Evolutionary conservation across 352 stramenopile genomes (phyloP), one percentile per base, ranked within the genome.

Genomic region (Globisporangium rhizosaccharum): DNA sequence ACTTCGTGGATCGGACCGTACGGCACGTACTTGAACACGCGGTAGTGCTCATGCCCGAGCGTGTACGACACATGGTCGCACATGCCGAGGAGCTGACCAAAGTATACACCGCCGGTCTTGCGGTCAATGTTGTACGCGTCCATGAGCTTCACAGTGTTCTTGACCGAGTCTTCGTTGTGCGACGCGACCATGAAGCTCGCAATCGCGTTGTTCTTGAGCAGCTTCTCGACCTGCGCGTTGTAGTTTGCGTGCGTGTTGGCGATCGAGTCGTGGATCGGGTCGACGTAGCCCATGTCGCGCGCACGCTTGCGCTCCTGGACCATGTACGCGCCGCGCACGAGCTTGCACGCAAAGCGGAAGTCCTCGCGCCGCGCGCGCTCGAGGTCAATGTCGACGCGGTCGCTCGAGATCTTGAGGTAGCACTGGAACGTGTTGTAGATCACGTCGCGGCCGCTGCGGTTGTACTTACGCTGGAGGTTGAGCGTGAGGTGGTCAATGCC

Each of bases 391-490:
- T 87, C 76, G 6, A 99, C 76, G 52, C 90, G 83, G 61, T 96
- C 71, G 23, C 59, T 69, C 41, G 90, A 87, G 69, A 97, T 92
- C 68, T 97, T 98, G 36, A 99, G 79, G 79, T 99, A 99, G 76
- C 96, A 98, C 79, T 99, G 97, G 70, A 98, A 98, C 18, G 96
- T 99, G 71, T 98, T 98, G 85, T 98, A 98, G 65, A 99, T 97
- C 37, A 97, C 75, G 51, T 96, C 69, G 39, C 66, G 67, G 50
- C 82, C 72, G 42, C 90, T 70, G 26, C 78, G 82, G 68, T 98
- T 98, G 85, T 96, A 97, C 62, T 89, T 82, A 49, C 81, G 82
- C 76, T 94, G 84, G 25, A 96, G 59, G 56, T 90, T 87, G 45
- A 95, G 70, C 57, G 82, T 76, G 49, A 98, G 68, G 68, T 97